These are phyloP conservation scores for Neophaeococcomyces aloes DNA, from an alignment of 2,329 filamentous ascomycete species.

Conservation along the genomic window DNA sequence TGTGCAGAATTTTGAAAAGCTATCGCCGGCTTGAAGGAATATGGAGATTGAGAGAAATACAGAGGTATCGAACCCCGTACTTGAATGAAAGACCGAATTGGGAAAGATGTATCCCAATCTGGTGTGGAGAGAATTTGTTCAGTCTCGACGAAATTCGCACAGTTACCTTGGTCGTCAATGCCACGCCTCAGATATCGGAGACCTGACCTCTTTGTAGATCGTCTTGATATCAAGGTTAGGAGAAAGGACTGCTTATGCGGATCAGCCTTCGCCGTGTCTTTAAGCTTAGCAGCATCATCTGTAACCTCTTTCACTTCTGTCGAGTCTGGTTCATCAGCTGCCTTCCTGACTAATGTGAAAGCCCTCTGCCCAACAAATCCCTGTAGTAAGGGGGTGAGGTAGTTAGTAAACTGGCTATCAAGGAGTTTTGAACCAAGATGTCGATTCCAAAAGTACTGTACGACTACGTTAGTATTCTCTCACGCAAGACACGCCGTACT, in stretches of 20 bases:
- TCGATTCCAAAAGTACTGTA: conserved; percentile 79
- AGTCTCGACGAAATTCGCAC: conserved; percentile 86
- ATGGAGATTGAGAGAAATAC: conserved; percentile 91
- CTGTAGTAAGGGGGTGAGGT: conserved; percentile 77
- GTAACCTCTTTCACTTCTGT: conserved; percentile 8
- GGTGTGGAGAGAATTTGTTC: conserved; percentile 78
- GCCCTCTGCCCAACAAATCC: conserved; percentile 82
- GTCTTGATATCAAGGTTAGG: conserved; percentile 82
- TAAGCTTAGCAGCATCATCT: conserved; percentile 3
- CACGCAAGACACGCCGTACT: background rate
- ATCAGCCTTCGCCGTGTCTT: conserved; percentile 20
- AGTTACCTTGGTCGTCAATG: conserved; percentile 77
- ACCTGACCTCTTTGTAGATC: conserved; percentile 76
- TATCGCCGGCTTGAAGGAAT: conserved; percentile 80
- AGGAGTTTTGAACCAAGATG: conserved; percentile 65
- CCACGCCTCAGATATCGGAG: conserved; percentile 82
- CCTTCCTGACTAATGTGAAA: conserved; percentile 56
- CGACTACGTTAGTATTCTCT: background rate
- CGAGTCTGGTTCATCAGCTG: background rate
- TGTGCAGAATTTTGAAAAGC: conserved; percentile 69
- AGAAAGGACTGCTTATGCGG: conserved; percentile 46
- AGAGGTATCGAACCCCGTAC: conserved; percentile 83
- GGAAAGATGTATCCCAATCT: conserved; percentile 51
- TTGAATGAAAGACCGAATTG: conserved; percentile 75
- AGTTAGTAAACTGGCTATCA: conserved; percentile 56